Conservation (phyloP, 768 basidiomycete species). For the Mrakia frigida region DNA sequence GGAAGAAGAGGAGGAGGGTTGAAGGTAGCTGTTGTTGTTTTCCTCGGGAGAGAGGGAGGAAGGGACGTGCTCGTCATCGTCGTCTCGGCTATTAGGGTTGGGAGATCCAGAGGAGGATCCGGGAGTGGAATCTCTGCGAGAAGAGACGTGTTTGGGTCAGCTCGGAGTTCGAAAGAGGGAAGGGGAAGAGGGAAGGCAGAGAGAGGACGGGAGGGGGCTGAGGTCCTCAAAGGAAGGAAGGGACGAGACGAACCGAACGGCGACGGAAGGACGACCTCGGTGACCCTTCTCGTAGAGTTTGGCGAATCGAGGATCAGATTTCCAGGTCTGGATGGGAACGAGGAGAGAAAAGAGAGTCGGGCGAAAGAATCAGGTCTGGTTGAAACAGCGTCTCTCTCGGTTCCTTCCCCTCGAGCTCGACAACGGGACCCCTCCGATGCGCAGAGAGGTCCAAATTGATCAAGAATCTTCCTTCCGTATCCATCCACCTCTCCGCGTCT, state of each 20-base stretch:
- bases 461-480: background rate
- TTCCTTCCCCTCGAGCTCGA: background rate
- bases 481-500: background rate
- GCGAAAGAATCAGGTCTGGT: background rate
- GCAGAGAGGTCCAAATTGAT: background rate
- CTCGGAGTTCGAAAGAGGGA: background rate
- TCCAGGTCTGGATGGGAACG: background rate
- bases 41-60: constrained; percentile 9
- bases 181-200: background rate
- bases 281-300: background rate
- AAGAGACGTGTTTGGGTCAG: background rate
- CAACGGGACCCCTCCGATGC: background rate
- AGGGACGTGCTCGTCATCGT: background rate
- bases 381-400: background rate
- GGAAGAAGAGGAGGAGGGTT: background rate
- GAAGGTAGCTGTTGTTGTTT: background rate
- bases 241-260: background rate
- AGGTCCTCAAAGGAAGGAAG: background rate
- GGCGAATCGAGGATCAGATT: background rate
- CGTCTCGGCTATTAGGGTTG: background rate
- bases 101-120: background rate
- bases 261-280: background rate
- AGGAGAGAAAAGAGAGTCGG: background rate
- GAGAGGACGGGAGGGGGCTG: no score
- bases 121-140: background rate